Evolutionary conservation across 805 yeast genomes (phyloP).

Genomic region (Monosporozyma siamensis): DNA sequence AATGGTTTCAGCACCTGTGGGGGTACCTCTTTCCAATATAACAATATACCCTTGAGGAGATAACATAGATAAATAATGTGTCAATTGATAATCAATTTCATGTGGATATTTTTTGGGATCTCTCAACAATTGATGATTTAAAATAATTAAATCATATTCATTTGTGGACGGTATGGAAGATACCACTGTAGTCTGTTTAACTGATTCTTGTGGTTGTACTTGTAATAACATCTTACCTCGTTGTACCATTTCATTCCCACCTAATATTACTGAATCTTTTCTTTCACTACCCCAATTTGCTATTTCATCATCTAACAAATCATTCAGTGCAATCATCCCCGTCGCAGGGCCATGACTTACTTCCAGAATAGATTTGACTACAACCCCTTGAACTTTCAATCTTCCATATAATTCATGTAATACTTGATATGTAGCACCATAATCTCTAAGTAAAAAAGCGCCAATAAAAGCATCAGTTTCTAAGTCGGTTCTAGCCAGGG

Average conservation of each 20-base stretch:
- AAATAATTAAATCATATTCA: conserved; percentile 72
- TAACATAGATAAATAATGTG: conserved; percentile 48
- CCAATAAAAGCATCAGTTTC: conserved; percentile 79
- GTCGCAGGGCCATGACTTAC: conserved; percentile 88
- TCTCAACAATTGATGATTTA: conserved; percentile 66
- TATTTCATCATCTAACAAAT: neutral
- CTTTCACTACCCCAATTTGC: neutral
- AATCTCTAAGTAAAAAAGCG: conserved; percentile 71
- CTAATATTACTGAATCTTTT: conserved; percentile 66
- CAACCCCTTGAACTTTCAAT: conserved; percentile 35
- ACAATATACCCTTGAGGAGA: conserved; percentile 75
- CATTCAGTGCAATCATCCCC: conserved; percentile 61
- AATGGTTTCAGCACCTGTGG: conserved; percentile 77
- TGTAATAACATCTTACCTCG: conserved; percentile 46
- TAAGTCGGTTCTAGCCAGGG: conserved; percentile 34
- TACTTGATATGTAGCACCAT: conserved; percentile 58
- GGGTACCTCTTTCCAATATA: conserved; percentile 79
- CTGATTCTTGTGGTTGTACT: neutral
- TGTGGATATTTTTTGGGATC: conserved; percentile 54
- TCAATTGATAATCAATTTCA: conserved; percentile 61
- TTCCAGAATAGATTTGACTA: conserved; percentile 62
- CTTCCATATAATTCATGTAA: conserved; percentile 56
- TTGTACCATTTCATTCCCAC: conserved; percentile 63
- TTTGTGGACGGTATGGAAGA: conserved; percentile 37
- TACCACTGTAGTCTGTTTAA: neutral